A percentile compares a stretch with the other conserved stretches of the same genome.
phyloP scores from a whole-genome alignment of 2,329 filamentous ascomycete genomes.

The Chaetomiaceae sp. region DNA sequence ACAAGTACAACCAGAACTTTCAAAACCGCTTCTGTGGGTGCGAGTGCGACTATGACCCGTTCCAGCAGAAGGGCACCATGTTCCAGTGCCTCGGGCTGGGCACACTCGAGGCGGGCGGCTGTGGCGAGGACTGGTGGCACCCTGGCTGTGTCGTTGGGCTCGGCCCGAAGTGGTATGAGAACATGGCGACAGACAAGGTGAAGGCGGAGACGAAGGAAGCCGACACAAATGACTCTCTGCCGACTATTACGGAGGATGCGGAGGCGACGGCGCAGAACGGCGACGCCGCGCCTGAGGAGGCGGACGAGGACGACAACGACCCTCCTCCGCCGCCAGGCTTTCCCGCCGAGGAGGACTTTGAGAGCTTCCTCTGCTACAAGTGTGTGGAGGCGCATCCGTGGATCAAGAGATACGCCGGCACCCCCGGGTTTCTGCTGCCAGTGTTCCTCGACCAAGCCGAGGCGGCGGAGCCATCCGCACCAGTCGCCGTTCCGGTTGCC shows the following conservation, averaged over 20 bases:
- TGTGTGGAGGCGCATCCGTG: conserved; percentile 84
- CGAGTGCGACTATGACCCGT: conserved; percentile 78
- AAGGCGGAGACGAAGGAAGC: conserved; percentile 30
- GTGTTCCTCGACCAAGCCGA: conserved; percentile 47
- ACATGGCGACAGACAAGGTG: conserved; percentile 34
- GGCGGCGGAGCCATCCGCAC: conserved; percentile 17
- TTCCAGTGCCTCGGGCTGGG: conserved; percentile 91
- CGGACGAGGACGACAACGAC: conserved; percentile 46
- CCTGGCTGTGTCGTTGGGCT: conserved; percentile 85
- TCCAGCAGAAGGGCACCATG: conserved; percentile 93
- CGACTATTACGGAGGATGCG: conserved; percentile 47
- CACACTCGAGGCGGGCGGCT: conserved; percentile 74
- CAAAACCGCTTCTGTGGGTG: conserved; percentile 89
- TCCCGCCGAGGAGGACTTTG: conserved; percentile 82
- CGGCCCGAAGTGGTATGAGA: conserved; percentile 66
- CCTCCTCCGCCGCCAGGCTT: conserved; percentile 77
- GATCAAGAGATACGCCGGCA: conserved; percentile 83
- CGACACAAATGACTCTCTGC: conserved; percentile 31
- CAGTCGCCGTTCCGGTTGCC: not conserved
- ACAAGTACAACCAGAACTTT: conserved; percentile 96
- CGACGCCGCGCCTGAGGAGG: conserved; percentile 12
- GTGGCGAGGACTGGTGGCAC: conserved; percentile 97
- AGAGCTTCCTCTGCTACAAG: conserved; percentile 88
- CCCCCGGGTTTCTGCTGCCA: conserved; percentile 71
- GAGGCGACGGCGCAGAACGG: conserved; percentile 31